Base-by-base conservation (phyloP, 441 rosid genomes). In the Breynia disticha region DNA sequence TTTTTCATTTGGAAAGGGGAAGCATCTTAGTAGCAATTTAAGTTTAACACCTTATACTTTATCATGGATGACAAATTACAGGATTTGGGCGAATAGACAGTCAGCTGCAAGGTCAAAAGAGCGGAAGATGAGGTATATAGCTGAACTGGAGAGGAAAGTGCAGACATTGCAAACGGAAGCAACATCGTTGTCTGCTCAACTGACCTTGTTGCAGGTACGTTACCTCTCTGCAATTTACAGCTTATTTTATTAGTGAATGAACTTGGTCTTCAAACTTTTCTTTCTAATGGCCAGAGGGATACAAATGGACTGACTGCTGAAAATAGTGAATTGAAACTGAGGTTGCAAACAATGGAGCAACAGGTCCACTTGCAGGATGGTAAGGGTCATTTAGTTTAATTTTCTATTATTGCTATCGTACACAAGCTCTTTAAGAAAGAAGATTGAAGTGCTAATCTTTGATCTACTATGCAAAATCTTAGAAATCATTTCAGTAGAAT, bases 21-120 rank as follows among this genome's bases (percentile, higher is more conserved):
- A 28, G 35, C 35, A 28, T 28, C 8, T 28, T 28, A 28, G 5
- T 28, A 28, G 35, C 35, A 28, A 28, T 28, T 28, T 28, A 28
- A 28, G 35, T 4, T 28, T 19, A n/a, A 3, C 2, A 15, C n/a
- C 44, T 0, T 41, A 41, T 41, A 15, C 13, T 11, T 15, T 41
- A 41, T 41, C 3, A 11, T 41, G 15, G 4, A 15, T 41, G 44
- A 11, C 44, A 9, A 56, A 28, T 44, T 4, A 67, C 56, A 89
- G 99, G 85, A 86, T 93, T 48, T 93, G 96, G 99, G 99, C 99
- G 11, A 93, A 93, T 55, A 83, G 99, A 78, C 99, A 93, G 69
- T 93, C 99, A 2, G 99, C 99, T 18, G 99, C 99, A 54, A 79
- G 99, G 76, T 93, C 97, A 41, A 93, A 93, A 79, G 99, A 93